These are phyloP conservation scores for Astragalus membranaceus DNA, from an alignment of 306 rosid species.

Conservation along the genomic window DNA sequence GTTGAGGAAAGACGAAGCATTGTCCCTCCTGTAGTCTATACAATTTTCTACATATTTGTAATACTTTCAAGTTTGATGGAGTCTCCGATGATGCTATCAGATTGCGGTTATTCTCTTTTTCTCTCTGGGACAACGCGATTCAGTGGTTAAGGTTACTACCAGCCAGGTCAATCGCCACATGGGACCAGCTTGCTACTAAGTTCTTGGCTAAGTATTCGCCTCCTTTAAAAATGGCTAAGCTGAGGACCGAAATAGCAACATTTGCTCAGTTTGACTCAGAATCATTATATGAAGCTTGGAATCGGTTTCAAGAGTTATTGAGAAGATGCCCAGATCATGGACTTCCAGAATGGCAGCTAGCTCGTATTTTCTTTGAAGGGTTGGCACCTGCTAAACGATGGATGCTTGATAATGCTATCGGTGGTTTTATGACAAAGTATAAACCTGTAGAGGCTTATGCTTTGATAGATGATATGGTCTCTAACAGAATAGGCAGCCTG, in stretches of 20 bases:
- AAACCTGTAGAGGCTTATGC: not conserved
- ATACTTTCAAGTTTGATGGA: not conserved
- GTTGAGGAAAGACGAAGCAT: not conserved
- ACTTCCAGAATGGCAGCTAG: not conserved
- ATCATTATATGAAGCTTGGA: not conserved
- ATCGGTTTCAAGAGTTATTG: not conserved
- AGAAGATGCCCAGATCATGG: not conserved
- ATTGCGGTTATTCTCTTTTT: not conserved
- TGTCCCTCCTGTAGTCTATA: not conserved
- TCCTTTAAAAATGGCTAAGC: not conserved
- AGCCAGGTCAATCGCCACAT: not conserved
- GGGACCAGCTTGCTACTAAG: not conserved
- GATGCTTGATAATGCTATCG: not conserved
- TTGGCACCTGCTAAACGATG: not conserved
- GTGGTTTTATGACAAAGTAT: not conserved
- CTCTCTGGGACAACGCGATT: not conserved
- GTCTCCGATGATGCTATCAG: not conserved
- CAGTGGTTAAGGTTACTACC: not conserved
- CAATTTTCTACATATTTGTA: not conserved
- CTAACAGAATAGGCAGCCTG: not conserved
- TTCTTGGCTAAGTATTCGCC: not conserved
- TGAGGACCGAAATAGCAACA: not conserved
- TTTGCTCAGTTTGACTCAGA: not conserved
- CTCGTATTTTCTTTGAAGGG: not conserved
- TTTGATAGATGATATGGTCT: not conserved